phyloP scores from a whole-genome alignment of 1,139 yeast genomes.

The Pichia kudriavzevii region DNA sequence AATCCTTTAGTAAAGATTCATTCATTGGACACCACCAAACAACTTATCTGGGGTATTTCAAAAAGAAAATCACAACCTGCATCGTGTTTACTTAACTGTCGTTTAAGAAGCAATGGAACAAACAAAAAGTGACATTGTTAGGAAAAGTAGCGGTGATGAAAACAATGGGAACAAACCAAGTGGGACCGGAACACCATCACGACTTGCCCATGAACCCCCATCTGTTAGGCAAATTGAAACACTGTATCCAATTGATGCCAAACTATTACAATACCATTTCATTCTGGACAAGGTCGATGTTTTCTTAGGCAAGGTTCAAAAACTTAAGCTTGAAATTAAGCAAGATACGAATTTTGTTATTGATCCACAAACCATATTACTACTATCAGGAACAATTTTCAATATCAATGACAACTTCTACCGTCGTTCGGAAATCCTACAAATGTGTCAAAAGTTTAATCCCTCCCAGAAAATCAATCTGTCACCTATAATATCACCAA shows the following conservation, averaged over 20 bases:
- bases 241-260: slow-evolving; percentile 19
- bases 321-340: slow-evolving; percentile 18
- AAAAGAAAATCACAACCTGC: too few relatives aligned
- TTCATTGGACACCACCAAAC: too few relatives aligned
- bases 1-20: too few relatives aligned
- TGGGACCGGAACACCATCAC: too few relatives aligned
- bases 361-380: slow-evolving; percentile 25
- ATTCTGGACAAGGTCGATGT: slow-evolving; percentile 24
- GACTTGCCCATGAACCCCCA: too few relatives aligned
- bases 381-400: slow-evolving; percentile 39
- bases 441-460: slow-evolving; percentile 36
- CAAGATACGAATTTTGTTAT: slow-evolving; percentile 18
- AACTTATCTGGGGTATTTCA: too few relatives aligned
- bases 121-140: too few relatives aligned
- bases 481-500: slow-evolving; percentile 21
- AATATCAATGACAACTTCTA: slow-evolving; percentile 44
- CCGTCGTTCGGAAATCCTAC: slow-evolving; percentile 36
- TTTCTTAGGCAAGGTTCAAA: slow-evolving; percentile 20
- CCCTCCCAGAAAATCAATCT: slow-evolving; percentile 32
- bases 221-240: too few relatives aligned
- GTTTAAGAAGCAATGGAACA: too few relatives aligned
- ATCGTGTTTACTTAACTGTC: too few relatives aligned
- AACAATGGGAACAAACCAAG: too few relatives aligned
- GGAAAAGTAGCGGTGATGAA: too few relatives aligned
- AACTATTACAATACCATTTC: slow-evolving; percentile 28